Evolutionary conservation across 2,329 filamentous ascomycete genomes (phyloP).

Genomic region (Coniochaeta sp.): DNA sequence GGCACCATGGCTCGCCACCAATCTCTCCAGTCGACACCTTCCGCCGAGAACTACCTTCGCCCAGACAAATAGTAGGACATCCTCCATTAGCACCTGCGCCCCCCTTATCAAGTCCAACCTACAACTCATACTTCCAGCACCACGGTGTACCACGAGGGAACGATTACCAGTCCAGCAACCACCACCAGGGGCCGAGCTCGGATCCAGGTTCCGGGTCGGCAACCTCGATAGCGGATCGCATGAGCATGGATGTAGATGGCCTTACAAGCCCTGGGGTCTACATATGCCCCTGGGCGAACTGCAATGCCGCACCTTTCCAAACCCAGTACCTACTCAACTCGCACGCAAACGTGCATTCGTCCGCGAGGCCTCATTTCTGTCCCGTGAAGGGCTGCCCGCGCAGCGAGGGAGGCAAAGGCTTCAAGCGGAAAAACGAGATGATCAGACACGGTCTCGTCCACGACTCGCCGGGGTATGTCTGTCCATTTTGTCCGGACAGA

Average conservation of each 20-base stretch:
- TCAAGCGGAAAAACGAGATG: constrained; percentile 70
- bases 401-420: constrained; percentile 58
- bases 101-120: neutral
- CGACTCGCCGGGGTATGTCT: constrained; percentile 89
- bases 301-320: constrained; percentile 67
- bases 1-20: constrained; percentile 35
- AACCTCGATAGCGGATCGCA: constrained; percentile 37
- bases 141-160: constrained; percentile 26
- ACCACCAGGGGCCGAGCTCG: constrained; percentile 36
- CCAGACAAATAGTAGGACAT: constrained; percentile 25
- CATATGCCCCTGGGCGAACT: constrained; percentile 54
- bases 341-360: constrained; percentile 67
- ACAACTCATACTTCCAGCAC: constrained; percentile 22
- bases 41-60: constrained; percentile 40
- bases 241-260: constrained; percentile 54
- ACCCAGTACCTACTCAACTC: constrained; percentile 74
- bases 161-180: constrained; percentile 37
- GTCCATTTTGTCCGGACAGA: constrained; percentile 88
- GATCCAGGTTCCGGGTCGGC: constrained; percentile 30
- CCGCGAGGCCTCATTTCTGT: constrained; percentile 59
- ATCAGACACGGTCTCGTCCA: constrained; percentile 80
- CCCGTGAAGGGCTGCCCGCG: constrained; percentile 55
- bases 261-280: constrained; percentile 50
- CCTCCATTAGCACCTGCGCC: constrained; percentile 19
- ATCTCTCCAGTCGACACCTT: constrained; percentile 39